These are phyloP conservation scores for Pseudogymnoascus sp. DNA, from an alignment of 2,329 filamentous ascomycete genomes.

Conservation along the genomic window DNA sequence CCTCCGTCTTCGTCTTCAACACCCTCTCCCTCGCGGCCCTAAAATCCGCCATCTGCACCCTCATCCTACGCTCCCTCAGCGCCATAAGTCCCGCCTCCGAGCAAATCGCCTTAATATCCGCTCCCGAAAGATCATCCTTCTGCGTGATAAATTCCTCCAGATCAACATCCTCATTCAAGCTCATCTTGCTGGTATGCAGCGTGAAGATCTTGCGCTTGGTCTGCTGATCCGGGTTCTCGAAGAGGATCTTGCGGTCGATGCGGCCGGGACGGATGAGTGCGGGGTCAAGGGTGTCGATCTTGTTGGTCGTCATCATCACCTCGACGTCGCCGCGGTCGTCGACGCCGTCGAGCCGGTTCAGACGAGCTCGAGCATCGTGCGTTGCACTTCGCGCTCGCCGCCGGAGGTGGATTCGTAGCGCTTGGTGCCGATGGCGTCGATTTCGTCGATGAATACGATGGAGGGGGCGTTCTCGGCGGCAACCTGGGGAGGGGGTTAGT, in stretches of 20 bases:
- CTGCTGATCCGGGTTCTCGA: constrained; percentile 67
- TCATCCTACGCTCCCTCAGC: constrained; percentile 89
- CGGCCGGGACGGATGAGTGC: constrained; percentile 93
- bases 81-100: constrained; percentile 94
- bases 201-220: constrained; percentile 98
- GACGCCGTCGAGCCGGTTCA: constrained; percentile 98
- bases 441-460: constrained; percentile 99
- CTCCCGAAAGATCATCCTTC: constrained; percentile 94
- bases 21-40: constrained; percentile 86
- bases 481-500: constrained; percentile 46
- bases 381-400: constrained; percentile 93
- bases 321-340: constrained; percentile 98
- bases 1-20: constrained; percentile 96
- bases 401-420: constrained; percentile 96
- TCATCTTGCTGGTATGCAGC: constrained; percentile 98
- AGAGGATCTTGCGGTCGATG: constrained; percentile 95
- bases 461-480: constrained; percentile 93
- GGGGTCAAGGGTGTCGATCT: constrained; percentile 96
- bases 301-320: constrained; percentile 99
- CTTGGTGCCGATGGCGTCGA: constrained; percentile 97
- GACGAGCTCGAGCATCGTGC: constrained; percentile 96
- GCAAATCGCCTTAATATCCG: constrained; percentile 98
- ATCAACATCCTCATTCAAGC: constrained; percentile 90
- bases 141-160: constrained; percentile 97
- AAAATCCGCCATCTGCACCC: constrained; percentile 99